Evolutionary conservation across 2,329 filamentous ascomycete species (phyloP), one percentile per base, ranked within the genome.

Genomic region (Fusarium sarcochroum): DNA sequence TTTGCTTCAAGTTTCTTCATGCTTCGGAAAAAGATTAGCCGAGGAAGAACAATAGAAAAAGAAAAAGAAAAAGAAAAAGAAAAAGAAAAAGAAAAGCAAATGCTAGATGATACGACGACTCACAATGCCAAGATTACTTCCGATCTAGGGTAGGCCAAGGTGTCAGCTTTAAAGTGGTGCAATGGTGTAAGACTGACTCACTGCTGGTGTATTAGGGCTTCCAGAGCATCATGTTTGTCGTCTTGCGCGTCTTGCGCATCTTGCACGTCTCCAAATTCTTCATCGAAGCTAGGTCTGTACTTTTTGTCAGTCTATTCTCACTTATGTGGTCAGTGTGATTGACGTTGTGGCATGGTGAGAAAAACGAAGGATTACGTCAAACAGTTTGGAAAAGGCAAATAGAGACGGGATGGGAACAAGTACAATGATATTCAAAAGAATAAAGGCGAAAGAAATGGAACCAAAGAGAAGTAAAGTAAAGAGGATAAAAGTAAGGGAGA

Each of bases 101-200:
- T 23, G 25, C 25, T 46, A 1, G 42, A 46, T 18, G 25, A 46
- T 46, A 46, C 21, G 42, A 6, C 9, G 42, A 46, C 42, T 46
- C 42, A 46, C 42, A 46, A 9, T 32, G 42, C 15, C 2, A 46
- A 25, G 42, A n/a, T n/a, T 46, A 6, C 42, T 30, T 46, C 32
- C 42, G 23, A 32, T 46, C 42, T 46, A 10, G n/a, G 41, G 17
- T 32, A 20, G 11, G 42, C 42, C 32, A 46, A 46, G 42, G 42
- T n/a, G 42, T 46, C 42, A 46, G 42, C 42, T 41, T 41, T 20
- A 41, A 41, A 41, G 38, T 32, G 42, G 42, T 30, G 42, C 42
- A 32, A 45, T 45, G 42, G 17, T 45, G 42, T 23, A 45, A 30
- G 42, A 25, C 42, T 46, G 23, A 46, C 42, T 46, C 27, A 46